Percentiles rank a stretch among this genome's conserved stretches.
Evolutionary conservation across 2,329 filamentous ascomycete genomes (phyloP).

Genomic region (Botrytis tulipae): DNA sequence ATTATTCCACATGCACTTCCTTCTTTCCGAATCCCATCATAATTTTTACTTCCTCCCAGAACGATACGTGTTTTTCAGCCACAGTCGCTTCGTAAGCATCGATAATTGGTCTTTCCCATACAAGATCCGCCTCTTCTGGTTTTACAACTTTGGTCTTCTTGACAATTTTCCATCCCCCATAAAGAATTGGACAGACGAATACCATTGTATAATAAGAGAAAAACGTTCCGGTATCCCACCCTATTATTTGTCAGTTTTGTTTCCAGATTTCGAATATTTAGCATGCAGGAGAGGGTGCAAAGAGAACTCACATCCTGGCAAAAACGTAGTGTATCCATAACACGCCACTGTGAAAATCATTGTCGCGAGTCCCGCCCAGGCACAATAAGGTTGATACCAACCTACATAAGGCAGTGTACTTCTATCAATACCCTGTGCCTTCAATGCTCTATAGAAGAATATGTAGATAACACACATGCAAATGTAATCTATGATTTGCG

Average conservation of each 20-base stretch:
- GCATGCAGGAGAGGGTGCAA: background rate
- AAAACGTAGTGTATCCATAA: slow-evolving; percentile 71
- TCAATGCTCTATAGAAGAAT: slow-evolving; percentile 66
- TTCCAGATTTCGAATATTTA: background rate
- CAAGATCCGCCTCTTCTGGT: slow-evolving; percentile 54
- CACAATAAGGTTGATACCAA: slow-evolving; percentile 62
- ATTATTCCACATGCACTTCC: slow-evolving; percentile 23
- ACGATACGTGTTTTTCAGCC: slow-evolving; percentile 25
- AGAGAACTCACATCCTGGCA: slow-evolving; percentile 48
- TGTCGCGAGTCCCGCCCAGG: slow-evolving; percentile 56
- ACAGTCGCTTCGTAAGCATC: slow-evolving; percentile 32
- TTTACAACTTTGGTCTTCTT: slow-evolving; percentile 55
- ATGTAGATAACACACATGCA: slow-evolving; percentile 69
- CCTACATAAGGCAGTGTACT: slow-evolving; percentile 64
- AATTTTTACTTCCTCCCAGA: slow-evolving; percentile 30
- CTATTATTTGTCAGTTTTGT: slow-evolving; percentile 25
- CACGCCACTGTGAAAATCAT: slow-evolving; percentile 69
- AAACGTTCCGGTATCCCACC: slow-evolving; percentile 66
- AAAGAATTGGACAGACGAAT: slow-evolving; percentile 56
- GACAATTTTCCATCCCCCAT: slow-evolving; percentile 67
- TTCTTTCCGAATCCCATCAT: slow-evolving; percentile 31
- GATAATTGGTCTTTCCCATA: slow-evolving; percentile 33
- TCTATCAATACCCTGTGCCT: slow-evolving; percentile 64
- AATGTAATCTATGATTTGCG: slow-evolving; percentile 70
- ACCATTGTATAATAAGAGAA: slow-evolving; percentile 71